These are phyloP conservation scores for Cyclotella choctawhatcheeana DNA, from an alignment of 108 stramenopile genomes.

Conservation along the genomic window DNA sequence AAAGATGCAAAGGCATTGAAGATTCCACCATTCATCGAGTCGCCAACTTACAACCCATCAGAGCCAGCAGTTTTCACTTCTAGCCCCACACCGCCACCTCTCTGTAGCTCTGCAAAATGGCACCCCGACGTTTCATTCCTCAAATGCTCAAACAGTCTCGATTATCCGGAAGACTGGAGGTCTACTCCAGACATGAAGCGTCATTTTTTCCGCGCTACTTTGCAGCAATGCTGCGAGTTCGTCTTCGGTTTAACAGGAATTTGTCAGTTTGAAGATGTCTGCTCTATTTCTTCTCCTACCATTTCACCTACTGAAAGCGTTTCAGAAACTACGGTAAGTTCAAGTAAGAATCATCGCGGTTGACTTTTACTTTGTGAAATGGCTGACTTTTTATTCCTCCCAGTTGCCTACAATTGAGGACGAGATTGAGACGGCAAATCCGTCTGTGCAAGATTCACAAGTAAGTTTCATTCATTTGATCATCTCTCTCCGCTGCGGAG, in stretches of 20 bases:
- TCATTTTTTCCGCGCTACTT: conserved; percentile 11
- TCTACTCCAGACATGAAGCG: conserved; percentile 6
- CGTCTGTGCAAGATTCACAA: not conserved
- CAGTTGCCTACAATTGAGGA: not conserved
- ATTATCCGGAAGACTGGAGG: conserved; percentile 5
- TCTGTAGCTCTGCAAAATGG: conserved; percentile 6
- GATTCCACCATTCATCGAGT: not conserved
- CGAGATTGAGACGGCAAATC: not conserved
- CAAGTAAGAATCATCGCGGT: not conserved
- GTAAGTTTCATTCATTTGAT: not conserved
- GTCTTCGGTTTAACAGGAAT: not conserved
- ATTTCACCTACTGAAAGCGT: not conserved
- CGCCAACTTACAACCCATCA: conserved; percentile 8
- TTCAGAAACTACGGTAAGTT: conserved; percentile 3
- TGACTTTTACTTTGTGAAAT: too few species aligned
- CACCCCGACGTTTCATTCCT: not conserved
- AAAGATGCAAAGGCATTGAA: not conserved
- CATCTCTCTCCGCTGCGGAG: too few species aligned
- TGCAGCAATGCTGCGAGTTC: conserved; percentile 3
- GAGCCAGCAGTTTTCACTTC: not conserved
- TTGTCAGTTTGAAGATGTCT: conserved; percentile 7
- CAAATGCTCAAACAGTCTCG: conserved; percentile 6
- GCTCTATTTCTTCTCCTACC: not conserved
- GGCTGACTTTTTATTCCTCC: too few species aligned
- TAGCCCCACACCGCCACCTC: not conserved